These are phyloP conservation scores for Dothiorella sarmentorum DNA, from an alignment of 2,329 filamentous ascomycete genomes.

Conservation along the genomic window DNA sequence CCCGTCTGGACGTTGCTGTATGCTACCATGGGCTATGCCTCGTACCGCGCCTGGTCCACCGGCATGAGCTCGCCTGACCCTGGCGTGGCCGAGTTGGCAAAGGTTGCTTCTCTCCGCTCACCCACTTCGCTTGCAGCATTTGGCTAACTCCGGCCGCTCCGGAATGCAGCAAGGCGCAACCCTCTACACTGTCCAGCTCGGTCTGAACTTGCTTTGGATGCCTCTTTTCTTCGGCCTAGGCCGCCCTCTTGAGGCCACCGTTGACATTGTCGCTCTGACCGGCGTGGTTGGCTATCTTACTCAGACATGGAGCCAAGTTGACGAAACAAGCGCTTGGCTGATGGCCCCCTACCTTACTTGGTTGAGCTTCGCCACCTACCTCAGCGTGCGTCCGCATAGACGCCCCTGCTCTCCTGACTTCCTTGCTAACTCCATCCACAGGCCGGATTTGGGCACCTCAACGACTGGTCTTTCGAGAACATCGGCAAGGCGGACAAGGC, in stretches of 20 bases:
- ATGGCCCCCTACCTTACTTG: slow-evolving; percentile 81
- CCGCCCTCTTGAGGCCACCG: slow-evolving; percentile 68
- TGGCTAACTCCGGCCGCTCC: background rate
- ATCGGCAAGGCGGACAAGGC: background rate
- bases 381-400: slow-evolving; percentile 52
- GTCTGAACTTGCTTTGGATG: slow-evolving; percentile 84
- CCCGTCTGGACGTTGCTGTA: slow-evolving; percentile 60
- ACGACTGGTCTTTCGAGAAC: slow-evolving; percentile 38
- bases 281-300: slow-evolving; percentile 71
- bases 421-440: slow-evolving; percentile 18
- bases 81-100: slow-evolving; percentile 55
- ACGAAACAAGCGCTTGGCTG: slow-evolving; percentile 67
- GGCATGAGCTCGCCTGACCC: slow-evolving; percentile 55
- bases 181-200: slow-evolving; percentile 82
- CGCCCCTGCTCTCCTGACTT: background rate
- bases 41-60: slow-evolving; percentile 68
- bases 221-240: slow-evolving; percentile 84
- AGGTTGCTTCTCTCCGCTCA: slow-evolving; percentile 33
- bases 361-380: slow-evolving; percentile 83
- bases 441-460: slow-evolving; percentile 38
- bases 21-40: slow-evolving; percentile 79
- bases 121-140: background rate
- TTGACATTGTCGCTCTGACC: slow-evolving; percentile 69
- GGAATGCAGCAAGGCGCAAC: slow-evolving; percentile 58
- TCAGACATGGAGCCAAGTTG: slow-evolving; percentile 72